A percentile compares a stretch with the other conserved stretches of the same genome.
Evolutionary conservation across 257 asterid genomes (phyloP).

Genomic region (Primulina huaijiensis): DNA sequence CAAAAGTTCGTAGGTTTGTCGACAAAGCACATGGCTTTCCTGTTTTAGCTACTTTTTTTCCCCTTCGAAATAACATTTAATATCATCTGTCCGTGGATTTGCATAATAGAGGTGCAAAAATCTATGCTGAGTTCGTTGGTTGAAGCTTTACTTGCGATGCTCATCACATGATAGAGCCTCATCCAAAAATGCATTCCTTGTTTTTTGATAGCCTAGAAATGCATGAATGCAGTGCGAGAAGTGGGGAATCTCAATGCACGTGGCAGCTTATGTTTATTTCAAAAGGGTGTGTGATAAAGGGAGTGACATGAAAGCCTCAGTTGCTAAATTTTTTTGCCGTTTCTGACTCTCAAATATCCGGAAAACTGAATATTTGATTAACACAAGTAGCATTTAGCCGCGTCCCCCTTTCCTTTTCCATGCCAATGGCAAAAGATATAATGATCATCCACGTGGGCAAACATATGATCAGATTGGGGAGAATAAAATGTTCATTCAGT

Average conservation of each 20-base stretch:
- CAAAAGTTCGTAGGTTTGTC: neutral
- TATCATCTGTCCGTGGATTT: constrained; percentile 23
- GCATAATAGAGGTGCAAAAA: constrained; percentile 89
- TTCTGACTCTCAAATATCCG: neutral
- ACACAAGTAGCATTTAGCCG: too few relatives aligned
- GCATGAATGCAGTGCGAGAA: constrained; percentile 11
- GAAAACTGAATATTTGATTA: too few relatives aligned
- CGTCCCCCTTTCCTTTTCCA: too few relatives aligned
- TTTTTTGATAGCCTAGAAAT: constrained; percentile 17
- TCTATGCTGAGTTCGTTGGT: constrained; percentile 91
- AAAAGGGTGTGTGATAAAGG: too few relatives aligned
- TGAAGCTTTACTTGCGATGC: constrained; percentile 41
- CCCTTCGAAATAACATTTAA: neutral
- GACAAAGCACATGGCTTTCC: neutral
- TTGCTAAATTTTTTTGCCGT: too few relatives aligned
- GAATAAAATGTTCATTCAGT: too few relatives aligned
- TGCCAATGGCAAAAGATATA: too few relatives aligned
- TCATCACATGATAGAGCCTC: constrained; percentile 97
- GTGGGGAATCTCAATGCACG: neutral
- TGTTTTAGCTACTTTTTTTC: too few relatives aligned
- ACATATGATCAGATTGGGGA: too few relatives aligned
- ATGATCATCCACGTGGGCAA: too few relatives aligned
- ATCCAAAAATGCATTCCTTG: constrained; percentile 63
- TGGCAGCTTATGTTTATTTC: neutral
- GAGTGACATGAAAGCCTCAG: neutral